Conservation (phyloP, 179 eudicot species). For the Beta corolliflora region DNA sequence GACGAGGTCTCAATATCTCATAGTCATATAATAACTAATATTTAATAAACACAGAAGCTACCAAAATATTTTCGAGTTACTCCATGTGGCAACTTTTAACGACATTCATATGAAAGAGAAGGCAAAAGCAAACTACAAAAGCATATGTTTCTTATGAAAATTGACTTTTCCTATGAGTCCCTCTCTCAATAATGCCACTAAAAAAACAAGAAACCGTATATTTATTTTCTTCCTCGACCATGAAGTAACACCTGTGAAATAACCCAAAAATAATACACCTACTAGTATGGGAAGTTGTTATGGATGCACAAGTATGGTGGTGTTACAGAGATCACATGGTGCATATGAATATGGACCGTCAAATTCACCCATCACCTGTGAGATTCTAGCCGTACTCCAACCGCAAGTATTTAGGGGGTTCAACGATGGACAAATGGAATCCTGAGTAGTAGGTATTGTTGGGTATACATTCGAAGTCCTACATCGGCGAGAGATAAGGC, state of each 20-base stretch:
- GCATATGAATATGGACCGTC: conserved; percentile 15
- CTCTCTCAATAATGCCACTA: too few species aligned
- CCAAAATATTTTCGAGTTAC: neutral
- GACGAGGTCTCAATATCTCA: too few species aligned
- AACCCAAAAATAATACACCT: neutral
- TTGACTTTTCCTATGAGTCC: neutral
- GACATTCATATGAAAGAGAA: neutral
- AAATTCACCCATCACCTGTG: neutral
- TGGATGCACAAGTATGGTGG: neutral
- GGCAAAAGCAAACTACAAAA: neutral
- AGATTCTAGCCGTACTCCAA: neutral
- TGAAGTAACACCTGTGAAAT: neutral
- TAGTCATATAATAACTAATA: too few species aligned
- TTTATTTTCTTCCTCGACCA: neutral
- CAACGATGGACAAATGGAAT: neutral
- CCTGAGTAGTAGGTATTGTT: neutral
- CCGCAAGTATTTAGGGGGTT: neutral
- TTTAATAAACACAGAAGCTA: neutral
- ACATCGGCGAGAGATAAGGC: too few species aligned
- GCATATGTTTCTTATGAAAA: neutral
- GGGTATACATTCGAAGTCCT: too few species aligned
- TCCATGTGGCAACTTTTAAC: neutral
- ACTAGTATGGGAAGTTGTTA: neutral
- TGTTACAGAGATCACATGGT: conserved; percentile 16
- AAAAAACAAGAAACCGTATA: too few species aligned